Conservation (phyloP, 2,329 filamentous ascomycete genomes). For the Penicillium sp. region DNA sequence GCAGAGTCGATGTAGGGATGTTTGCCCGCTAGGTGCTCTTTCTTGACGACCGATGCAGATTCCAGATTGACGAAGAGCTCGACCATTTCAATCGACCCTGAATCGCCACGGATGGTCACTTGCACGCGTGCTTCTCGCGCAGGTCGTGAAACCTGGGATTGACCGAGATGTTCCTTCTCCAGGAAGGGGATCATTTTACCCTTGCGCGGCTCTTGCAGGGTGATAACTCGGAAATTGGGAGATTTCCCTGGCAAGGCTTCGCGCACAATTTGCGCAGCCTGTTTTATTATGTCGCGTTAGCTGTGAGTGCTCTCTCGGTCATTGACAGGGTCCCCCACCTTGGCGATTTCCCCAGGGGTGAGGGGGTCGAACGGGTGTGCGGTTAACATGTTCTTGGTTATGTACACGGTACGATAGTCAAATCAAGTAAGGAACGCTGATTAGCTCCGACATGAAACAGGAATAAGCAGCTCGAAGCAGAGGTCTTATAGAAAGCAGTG, state of each 20-base stretch:
- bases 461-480: neutral
- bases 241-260: constrained; percentile 33
- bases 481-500: neutral
- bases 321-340: constrained; percentile 15
- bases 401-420: neutral
- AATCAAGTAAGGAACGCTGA: neutral
- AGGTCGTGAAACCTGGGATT: constrained; percentile 21
- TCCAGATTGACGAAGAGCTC: constrained; percentile 27
- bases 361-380: constrained; percentile 34
- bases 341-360: constrained; percentile 29
- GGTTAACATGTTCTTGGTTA: constrained; percentile 17
- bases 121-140: constrained; percentile 44
- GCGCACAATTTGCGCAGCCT: constrained; percentile 33
- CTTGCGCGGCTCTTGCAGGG: constrained; percentile 53
- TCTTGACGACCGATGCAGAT: constrained; percentile 6
- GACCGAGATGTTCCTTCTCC: constrained; percentile 41
- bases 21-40: constrained; percentile 23
- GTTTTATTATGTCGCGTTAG: constrained; percentile 11
- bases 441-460: neutral
- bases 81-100: constrained; percentile 16
- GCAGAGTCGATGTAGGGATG: constrained; percentile 34
- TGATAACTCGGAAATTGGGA: constrained; percentile 51
- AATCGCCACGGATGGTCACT: constrained; percentile 15
- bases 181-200: constrained; percentile 48
- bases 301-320: neutral